Conservation (phyloP, 2,329 filamentous ascomycete genomes). For the Dactylella cylindrospora region DNA sequence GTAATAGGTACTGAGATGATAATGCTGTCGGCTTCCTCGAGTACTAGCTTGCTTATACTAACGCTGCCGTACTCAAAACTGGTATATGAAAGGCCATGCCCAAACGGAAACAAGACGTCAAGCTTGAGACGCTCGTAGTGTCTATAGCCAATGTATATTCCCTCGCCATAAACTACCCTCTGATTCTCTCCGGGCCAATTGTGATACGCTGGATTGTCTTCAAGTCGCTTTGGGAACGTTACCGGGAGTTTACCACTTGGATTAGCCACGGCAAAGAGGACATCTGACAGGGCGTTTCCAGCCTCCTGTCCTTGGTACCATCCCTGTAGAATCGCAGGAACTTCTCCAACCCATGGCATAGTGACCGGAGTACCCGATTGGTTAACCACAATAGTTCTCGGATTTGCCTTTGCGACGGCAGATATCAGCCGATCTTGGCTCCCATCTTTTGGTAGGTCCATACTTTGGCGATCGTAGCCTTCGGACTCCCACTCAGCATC, state of each 20-base stretch:
- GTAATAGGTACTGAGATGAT: slow-evolving; percentile 62
- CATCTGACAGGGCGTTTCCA: slow-evolving; percentile 67
- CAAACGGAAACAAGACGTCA: slow-evolving; percentile 66
- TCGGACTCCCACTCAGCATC: slow-evolving; percentile 76
- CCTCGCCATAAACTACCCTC: slow-evolving; percentile 70
- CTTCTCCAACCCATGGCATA: slow-evolving; percentile 69
- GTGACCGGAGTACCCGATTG: slow-evolving; percentile 68
- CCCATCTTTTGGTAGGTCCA: slow-evolving; percentile 62
- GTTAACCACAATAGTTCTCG: slow-evolving; percentile 67
- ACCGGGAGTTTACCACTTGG: slow-evolving; percentile 70
- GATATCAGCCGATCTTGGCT: slow-evolving; percentile 66
- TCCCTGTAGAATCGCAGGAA: slow-evolving; percentile 68
- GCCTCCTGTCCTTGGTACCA: slow-evolving; percentile 73
- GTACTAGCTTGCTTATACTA: slow-evolving; percentile 59
- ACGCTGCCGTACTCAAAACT: slow-evolving; percentile 64
- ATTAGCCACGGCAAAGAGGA: slow-evolving; percentile 66
- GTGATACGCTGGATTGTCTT: slow-evolving; percentile 70
- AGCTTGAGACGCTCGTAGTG: slow-evolving; percentile 67
- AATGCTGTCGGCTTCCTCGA: slow-evolving; percentile 56
- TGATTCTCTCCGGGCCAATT: slow-evolving; percentile 73
- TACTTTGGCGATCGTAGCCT: slow-evolving; percentile 66
- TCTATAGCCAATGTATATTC: slow-evolving; percentile 71
- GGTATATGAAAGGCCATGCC: slow-evolving; percentile 67
- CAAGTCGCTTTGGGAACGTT: slow-evolving; percentile 65
- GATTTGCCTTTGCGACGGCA: slow-evolving; percentile 64